Base-by-base conservation (phyloP, 441 rosid genomes). In the Rhodomyrtus psidioides region DNA sequence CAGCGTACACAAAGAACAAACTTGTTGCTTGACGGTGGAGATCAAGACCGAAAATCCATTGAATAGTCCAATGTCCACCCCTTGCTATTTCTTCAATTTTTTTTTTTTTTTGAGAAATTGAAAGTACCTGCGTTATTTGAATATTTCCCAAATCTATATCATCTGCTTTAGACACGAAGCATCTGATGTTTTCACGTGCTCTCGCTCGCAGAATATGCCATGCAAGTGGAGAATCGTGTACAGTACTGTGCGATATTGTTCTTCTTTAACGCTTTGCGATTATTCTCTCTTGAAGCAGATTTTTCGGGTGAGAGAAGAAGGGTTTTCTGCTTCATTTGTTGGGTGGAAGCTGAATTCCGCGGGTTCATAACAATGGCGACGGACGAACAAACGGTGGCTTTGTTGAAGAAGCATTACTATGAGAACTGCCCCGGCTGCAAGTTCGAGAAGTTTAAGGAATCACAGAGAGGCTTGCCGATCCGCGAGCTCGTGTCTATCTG, bases 341-440 rank as follows among this genome's bases (percentile, higher is more conserved):
- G 79, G 79, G 46, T 14, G 51, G 51, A 65, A 34, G 49, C 46
- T 34, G 46, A 34, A 34, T 65, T 34, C 19, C 79, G 49, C n/a
- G 19, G 49, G 46, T 65, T 34, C 21, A 19, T 9, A 34, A 39
- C 53, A 17, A 85, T 44, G 58, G 91, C 90, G 92, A 90, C 85
- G 46, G 88, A 86, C 70, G 92, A 90, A 76, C 85, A 57, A 17
- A 82, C 49, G 58, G 94, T 91, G 89, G 70, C 92, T n/a, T 82
- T 96, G 88, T 87, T 95, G 84, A 91, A 92, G 91, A 94, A 92
- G 88, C 89, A 83, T 21, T 91, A 87, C 88, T 86, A 91, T 84
- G 95, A 94, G 81, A 88, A 93, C 88, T 95, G 98, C 83, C 92
- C 98, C 1, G 98, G 98, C 14, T 97, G 99, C 86, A 90, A 92